Evolutionary conservation across 257 asterid species (phyloP), one percentile per base, ranked within the genome.

Genomic region (Hygrophila difformis): DNA sequence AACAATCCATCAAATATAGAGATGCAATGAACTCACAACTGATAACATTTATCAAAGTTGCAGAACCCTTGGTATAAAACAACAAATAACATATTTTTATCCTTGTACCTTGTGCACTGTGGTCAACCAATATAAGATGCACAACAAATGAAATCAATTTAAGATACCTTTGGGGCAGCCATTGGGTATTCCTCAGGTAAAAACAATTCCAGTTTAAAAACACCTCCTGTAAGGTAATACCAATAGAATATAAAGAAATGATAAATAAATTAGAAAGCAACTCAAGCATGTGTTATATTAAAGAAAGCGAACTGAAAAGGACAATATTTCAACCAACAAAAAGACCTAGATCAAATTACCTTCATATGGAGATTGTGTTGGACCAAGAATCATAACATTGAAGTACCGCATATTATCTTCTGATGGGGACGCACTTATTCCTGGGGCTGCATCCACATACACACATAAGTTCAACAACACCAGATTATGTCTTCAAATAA

Each of bases 351-450:
- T 33, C 12, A 2, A 24, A 12, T 33, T 33, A 91, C 99, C 99
- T 91, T 91, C 99, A 65, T 86, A 91, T 47, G 99, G 99, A 58
- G 99, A 91, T 52, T 91, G 99, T 6, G 94, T 56, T 43, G 99
- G 99, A 49, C 99, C 99, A 58, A 91, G 99, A 67, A 91, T 81
- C 99, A 91, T 91, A 46, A 91, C 99, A 66, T 91, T 91, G 68
- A 91, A 91, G 49, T 91, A 83, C 19, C 97, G 93, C 99, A 91
- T 91, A 47, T 91, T 91, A 17, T 91, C 97, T 62, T 91, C 99
- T 0, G 94, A 91, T 3, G 99, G 97, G 37, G 99, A 91, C 3
- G 99, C 99, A 65, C 99, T 91, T 74, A 91, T 86, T 65, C 99
- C 99, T 1, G 99, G 99, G 1, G 99, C 99, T 91, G 93, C 77